Conservation (phyloP, 129 eudicot species). For the Tagetes patula region DNA sequence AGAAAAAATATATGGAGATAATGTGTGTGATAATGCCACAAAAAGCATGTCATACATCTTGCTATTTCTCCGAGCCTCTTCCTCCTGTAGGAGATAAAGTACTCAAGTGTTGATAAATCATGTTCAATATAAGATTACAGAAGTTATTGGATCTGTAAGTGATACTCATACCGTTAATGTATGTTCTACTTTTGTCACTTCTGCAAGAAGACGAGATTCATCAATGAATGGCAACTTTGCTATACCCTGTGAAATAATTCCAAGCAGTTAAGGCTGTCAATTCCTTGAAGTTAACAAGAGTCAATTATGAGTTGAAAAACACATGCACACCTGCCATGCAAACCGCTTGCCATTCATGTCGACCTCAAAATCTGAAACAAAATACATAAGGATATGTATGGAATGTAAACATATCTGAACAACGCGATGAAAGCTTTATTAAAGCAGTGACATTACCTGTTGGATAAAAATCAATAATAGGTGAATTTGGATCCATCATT, state of each 20-base stretch:
- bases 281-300: background rate
- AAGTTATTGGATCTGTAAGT: background rate
- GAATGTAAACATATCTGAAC: conserved; percentile 5
- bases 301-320: background rate
- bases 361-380: conserved; percentile 82
- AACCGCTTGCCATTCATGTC: conserved; percentile 97
- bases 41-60: conserved; percentile 74
- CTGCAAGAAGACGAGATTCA: conserved; percentile 80
- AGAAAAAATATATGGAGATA: conserved; percentile 87
- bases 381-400: background rate
- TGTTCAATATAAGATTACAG: background rate
- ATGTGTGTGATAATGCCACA: conserved; percentile 68
- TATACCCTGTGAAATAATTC: conserved; percentile 52
- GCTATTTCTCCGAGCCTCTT: conserved; percentile 85
- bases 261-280: conserved; percentile 7
- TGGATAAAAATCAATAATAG: conserved; percentile 92
- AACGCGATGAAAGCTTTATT: background rate
- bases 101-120: background rate
- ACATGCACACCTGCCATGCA: conserved; percentile 82
- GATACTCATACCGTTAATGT: conserved; percentile 67
- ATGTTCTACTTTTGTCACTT: conserved; percentile 73
- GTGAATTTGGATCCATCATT: conserved; percentile 92
- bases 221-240: conserved; percentile 94
- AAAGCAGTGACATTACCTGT: conserved; percentile 50
- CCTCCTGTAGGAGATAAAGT: conserved; percentile 50